Conservation (phyloP, 2,329 filamentous ascomycete genomes). For the Onygena corvina region DNA sequence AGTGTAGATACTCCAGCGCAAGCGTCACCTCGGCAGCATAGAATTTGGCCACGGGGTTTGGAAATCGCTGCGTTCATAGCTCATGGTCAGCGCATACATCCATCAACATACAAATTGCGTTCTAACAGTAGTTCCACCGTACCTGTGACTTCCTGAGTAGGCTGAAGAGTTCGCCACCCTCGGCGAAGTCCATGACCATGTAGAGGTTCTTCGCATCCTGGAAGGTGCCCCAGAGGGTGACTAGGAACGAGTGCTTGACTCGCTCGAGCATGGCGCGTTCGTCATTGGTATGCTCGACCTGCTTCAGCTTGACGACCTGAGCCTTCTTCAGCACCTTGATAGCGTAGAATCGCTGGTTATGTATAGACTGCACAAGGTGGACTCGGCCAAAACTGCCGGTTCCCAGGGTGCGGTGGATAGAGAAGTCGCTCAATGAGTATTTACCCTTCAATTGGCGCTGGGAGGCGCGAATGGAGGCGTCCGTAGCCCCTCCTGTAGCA, state of each 20-base stretch:
- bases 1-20: conserved; percentile 88
- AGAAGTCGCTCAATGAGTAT: conserved; percentile 85
- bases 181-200: conserved; percentile 99
- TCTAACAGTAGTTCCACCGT: conserved; percentile 35
- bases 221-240: conserved; percentile 97
- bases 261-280: conserved; percentile 90
- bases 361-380: conserved; percentile 91
- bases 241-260: conserved; percentile 94
- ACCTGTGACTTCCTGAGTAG: conserved; percentile 83
- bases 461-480: conserved; percentile 20
- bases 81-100: conserved; percentile 7
- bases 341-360: conserved; percentile 96
- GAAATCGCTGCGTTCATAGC: conserved; percentile 63
- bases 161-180: conserved; percentile 94
- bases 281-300: conserved; percentile 98
- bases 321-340: conserved; percentile 98
- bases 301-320: conserved; percentile 99
- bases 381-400: conserved; percentile 96
- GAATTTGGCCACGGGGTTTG: conserved; percentile 97
- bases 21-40: conserved; percentile 96
- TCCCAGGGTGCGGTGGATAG: conserved; percentile 78
- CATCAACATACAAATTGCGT: not conserved
- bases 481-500: conserved; percentile 12
- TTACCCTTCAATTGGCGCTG: conserved; percentile 80
- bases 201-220: conserved; percentile 92